Conservation (phyloP, 169 alveolate species). For the Cryptosporidium tyzzeri region DNA sequence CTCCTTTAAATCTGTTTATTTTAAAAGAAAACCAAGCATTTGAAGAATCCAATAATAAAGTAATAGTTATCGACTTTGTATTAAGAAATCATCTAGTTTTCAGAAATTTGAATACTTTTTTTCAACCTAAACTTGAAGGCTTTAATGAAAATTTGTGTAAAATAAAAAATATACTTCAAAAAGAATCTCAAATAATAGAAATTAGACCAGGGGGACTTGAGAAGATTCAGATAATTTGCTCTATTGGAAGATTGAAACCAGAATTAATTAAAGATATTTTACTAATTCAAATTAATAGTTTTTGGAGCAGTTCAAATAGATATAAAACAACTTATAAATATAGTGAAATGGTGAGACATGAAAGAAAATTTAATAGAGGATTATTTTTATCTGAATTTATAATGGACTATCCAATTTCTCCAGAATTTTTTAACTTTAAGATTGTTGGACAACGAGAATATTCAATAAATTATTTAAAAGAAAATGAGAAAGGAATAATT, state of each 20-base stretch:
- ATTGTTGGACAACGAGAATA: background rate
- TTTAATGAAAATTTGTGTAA: background rate
- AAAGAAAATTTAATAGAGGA: background rate
- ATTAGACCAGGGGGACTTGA: background rate
- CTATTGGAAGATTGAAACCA: background rate
- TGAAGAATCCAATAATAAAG: background rate
- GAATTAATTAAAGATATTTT: background rate
- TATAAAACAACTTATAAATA: conserved; percentile 2
- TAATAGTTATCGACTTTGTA: background rate
- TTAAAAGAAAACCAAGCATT: background rate
- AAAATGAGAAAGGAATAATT: background rate
- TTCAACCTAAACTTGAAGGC: background rate
- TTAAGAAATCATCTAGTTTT: background rate
- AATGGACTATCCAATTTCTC: background rate
- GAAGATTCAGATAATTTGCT: background rate
- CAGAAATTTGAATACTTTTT: background rate
- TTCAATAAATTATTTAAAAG: background rate
- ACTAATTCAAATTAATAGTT: background rate
- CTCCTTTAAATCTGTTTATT: background rate
- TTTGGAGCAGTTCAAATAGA: background rate
- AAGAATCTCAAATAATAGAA: background rate
- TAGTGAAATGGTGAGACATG: background rate
- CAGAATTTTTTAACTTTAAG: background rate
- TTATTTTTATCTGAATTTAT: background rate
- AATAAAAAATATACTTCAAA: background rate